Evolutionary conservation across 2,329 filamentous ascomycete genomes (phyloP), one percentile per base, ranked within the genome.

Genomic region (Fonsecaea nubica): DNA sequence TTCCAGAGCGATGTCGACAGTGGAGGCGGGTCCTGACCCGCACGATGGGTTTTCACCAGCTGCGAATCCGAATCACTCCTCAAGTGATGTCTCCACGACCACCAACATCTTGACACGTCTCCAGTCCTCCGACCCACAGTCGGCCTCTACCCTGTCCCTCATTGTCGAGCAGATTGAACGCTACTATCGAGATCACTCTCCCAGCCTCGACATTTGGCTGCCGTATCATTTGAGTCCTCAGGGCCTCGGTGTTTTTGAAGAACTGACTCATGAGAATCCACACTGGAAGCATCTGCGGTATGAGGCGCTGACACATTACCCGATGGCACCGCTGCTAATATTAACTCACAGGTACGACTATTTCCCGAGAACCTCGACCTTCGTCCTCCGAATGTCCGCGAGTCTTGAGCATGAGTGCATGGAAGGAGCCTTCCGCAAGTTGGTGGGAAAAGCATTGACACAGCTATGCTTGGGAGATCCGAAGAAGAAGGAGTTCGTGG

Each of bases 351-450:
- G 53, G 32, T 56, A 56, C 18, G 53, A 56, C 53, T 56, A 56
- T 56, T 56, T 56, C 53, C 53, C 53, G 53, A 25, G 53, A 56
- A 56, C 53, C 8, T 56, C 53, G 53, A 35, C n/a, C 53, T 56
- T 56, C 9, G 53, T 56, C 32, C 30, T 35, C 53, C 2, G 53
- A 9, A 35, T 56, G 53, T 25, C 53, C 21, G n/a, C 25, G 32
- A 56, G 53, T 56, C 3, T 9, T 56, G 25, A 56, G 53, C 53
- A 56, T 36, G 53, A 56, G 53, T 1, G 25, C 4, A 7, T 36
- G 10, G 7, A 56, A 56, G 30, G 36, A 56, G 32, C 25, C 53
- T 56, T 56, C 53, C 36, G 53, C 53, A 15, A 35, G 53, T 36
- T 56, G 1, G 30, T 56, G 32, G 3, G 18, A 36, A 36, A 15